These are phyloP conservation scores for Sporisorium exsertum DNA, from an alignment of 1,284 basidiomycete species.

Conservation along the genomic window DNA sequence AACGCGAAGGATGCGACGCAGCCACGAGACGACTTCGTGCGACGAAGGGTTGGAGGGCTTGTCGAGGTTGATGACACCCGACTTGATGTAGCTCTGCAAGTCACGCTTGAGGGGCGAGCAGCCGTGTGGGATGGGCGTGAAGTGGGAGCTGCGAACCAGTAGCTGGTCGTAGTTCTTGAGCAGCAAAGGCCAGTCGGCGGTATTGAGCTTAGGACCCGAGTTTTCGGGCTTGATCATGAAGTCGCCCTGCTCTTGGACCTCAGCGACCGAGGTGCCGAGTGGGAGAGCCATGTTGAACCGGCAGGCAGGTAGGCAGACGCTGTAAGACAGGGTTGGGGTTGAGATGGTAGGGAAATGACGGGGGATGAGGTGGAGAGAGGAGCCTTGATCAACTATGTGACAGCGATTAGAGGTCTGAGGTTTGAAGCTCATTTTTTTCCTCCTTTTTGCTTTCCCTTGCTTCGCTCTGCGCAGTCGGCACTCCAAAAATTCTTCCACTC, in stretches of 20 bases:
- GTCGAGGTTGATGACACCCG: constrained; percentile 98
- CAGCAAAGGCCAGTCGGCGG: constrained; percentile 95
- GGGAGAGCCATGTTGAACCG: constrained; percentile 46
- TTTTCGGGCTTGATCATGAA: constrained; percentile 71
- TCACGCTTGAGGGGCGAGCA: constrained; percentile 93
- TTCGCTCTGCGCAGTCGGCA: constrained; percentile 16
- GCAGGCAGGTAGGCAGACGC: background rate
- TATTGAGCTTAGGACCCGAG: constrained; percentile 75
- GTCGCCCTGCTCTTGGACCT: constrained; percentile 62
- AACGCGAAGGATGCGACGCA: constrained; percentile 91
- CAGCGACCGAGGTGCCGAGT: constrained; percentile 47
- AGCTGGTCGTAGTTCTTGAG: constrained; percentile 90
- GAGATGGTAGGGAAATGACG: background rate
- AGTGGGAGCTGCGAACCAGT: constrained; percentile 93
- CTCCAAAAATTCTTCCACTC: constrained; percentile 12
- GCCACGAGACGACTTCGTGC: constrained; percentile 99
- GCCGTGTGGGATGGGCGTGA: constrained; percentile 95
- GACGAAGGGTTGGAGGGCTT: constrained; percentile 99
- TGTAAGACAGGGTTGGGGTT: background rate
- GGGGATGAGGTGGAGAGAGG: background rate
- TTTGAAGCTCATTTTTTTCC: background rate
- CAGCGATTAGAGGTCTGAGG: too few species aligned
- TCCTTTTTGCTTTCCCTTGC: constrained; percentile 7
- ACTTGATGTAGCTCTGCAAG: constrained; percentile 90
- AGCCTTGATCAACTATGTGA: constrained; percentile 18